Evolutionary conservation across 495 filamentous ascomycete genomes (phyloP).

Genomic region (Patellaria atrata): DNA sequence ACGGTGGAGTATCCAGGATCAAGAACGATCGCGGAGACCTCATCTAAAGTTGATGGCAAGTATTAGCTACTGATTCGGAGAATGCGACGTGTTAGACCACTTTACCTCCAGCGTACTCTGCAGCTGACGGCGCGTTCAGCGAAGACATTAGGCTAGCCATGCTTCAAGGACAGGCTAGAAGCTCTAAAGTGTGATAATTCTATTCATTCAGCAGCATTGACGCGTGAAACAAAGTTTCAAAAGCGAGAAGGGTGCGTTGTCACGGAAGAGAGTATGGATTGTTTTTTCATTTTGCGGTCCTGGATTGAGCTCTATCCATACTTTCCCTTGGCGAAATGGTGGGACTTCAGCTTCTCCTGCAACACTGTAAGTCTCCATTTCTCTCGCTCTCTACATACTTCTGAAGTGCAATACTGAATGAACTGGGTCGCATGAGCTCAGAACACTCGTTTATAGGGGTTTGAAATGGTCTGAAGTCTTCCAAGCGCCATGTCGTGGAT

Average conservation of each 20-base stretch:
- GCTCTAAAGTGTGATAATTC: too few species aligned
- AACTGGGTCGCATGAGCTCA: too few species aligned
- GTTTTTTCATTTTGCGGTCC: too few species aligned
- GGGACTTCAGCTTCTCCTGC: too few species aligned
- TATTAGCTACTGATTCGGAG: background rate
- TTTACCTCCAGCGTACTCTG: slow-evolving; percentile 22
- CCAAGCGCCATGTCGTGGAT: slow-evolving; percentile 16
- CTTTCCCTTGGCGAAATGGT: too few species aligned
- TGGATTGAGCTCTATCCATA: too few species aligned
- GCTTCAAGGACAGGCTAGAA: too few species aligned
- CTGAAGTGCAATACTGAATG: too few species aligned
- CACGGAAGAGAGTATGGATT: background rate
- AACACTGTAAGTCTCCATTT: too few species aligned
- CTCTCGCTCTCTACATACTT: too few species aligned
- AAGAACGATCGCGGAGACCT: slow-evolving; percentile 91
- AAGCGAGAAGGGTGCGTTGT: slow-evolving; percentile 3
- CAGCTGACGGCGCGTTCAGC: slow-evolving; percentile 13
- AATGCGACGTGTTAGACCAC: background rate
- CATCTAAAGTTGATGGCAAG: slow-evolving; percentile 38
- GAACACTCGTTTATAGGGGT: background rate
- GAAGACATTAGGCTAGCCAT: too few species aligned
- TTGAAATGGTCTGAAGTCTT: slow-evolving; percentile 4
- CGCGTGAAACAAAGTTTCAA: slow-evolving; percentile 4
- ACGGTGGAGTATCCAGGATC: slow-evolving; percentile 83
- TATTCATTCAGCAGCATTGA: slow-evolving; percentile 1